Evolutionary conservation across 371 early-diverging fungal genomes (phyloP).

Genomic region (Circinella umbellata): DNA sequence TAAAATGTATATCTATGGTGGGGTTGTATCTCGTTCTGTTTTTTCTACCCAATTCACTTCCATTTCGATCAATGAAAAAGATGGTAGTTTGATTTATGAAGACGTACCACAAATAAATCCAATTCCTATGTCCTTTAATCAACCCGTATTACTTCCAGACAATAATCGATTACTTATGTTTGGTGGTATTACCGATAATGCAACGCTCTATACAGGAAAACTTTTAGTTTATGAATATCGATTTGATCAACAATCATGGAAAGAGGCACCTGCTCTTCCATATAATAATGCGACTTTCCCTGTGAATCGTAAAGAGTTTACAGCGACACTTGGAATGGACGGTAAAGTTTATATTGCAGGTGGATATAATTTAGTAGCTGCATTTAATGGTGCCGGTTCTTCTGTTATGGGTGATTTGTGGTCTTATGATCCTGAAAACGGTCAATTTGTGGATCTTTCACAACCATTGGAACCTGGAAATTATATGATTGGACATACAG

Average conservation of each 20-base stretch:
- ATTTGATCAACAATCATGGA: conserved; percentile 18
- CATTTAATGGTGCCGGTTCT: neutral
- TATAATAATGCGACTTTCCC: conserved; percentile 4
- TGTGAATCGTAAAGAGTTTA: conserved; percentile 8
- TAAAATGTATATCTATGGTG: conserved; percentile 1
- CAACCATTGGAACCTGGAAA: conserved; percentile 1
- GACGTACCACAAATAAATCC: neutral
- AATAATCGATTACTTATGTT: conserved; percentile 12
- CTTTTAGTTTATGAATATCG: conserved; percentile 10
- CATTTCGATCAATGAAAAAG: neutral
- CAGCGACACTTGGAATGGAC: conserved; percentile 12
- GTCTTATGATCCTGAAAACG: conserved; percentile 20
- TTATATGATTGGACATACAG: conserved; percentile 14
- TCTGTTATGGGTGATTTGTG: conserved; percentile 15
- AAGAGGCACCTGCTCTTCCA: neutral
- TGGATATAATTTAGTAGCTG: conserved; percentile 10
- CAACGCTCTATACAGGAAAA: neutral
- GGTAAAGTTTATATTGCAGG: conserved; percentile 23
- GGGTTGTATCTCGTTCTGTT: neutral
- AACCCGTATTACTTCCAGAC: conserved; percentile 16
- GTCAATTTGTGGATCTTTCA: conserved; percentile 4
- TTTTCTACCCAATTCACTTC: neutral
- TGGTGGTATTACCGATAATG: conserved; percentile 5
- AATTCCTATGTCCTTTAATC: neutral
- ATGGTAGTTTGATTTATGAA: conserved; percentile 2